Percentiles rank a stretch among this genome's conserved stretches.
Evolutionary conservation across 2,329 filamentous ascomycete genomes (phyloP).

Genomic region (Seiridium unicorne): DNA sequence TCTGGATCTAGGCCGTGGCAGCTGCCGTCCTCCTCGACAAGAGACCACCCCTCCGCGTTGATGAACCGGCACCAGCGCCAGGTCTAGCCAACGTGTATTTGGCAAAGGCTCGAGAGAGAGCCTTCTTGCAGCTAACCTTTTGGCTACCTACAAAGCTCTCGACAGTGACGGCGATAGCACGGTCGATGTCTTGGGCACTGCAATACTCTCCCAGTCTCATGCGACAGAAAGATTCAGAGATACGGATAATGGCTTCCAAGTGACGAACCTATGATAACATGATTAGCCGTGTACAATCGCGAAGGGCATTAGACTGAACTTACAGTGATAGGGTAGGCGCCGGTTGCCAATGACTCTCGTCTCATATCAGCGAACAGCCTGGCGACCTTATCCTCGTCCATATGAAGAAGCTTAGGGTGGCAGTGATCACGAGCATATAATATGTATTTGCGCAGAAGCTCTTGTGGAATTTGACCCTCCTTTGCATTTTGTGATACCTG

Average conservation of each 20-base stretch:
- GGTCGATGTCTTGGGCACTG: slow-evolving; percentile 85
- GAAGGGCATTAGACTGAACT: slow-evolving; percentile 33
- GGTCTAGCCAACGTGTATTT: slow-evolving; percentile 75
- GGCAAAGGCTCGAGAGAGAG: slow-evolving; percentile 87
- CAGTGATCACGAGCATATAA: slow-evolving; percentile 89
- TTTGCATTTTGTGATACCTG: slow-evolving; percentile 28
- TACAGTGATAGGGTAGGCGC: slow-evolving; percentile 97
- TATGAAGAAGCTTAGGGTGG: slow-evolving; percentile 90
- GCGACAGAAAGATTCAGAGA: slow-evolving; percentile 90
- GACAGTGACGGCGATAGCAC: slow-evolving; percentile 93
- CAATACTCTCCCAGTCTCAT: slow-evolving; percentile 99
- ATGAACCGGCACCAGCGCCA: slow-evolving; percentile 22
- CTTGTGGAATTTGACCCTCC: slow-evolving; percentile 80
- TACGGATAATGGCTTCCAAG: slow-evolving; percentile 95
- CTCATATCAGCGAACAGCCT: slow-evolving; percentile 95
- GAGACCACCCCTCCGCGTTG: slow-evolving; percentile 15
- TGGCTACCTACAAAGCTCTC: slow-evolving; percentile 95
- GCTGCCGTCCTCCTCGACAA: slow-evolving; percentile 2
- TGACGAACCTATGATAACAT: slow-evolving; percentile 72
- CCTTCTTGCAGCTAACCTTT: slow-evolving; percentile 97
- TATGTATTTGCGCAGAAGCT: slow-evolving; percentile 93
- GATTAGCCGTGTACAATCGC: background rate
- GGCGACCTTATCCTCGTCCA: slow-evolving; percentile 96
- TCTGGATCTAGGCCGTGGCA: background rate
- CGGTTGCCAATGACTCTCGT: slow-evolving; percentile 86